Base-by-base conservation (phyloP, 2,329 filamentous ascomycete genomes). In the Passalora sequoiae region DNA sequence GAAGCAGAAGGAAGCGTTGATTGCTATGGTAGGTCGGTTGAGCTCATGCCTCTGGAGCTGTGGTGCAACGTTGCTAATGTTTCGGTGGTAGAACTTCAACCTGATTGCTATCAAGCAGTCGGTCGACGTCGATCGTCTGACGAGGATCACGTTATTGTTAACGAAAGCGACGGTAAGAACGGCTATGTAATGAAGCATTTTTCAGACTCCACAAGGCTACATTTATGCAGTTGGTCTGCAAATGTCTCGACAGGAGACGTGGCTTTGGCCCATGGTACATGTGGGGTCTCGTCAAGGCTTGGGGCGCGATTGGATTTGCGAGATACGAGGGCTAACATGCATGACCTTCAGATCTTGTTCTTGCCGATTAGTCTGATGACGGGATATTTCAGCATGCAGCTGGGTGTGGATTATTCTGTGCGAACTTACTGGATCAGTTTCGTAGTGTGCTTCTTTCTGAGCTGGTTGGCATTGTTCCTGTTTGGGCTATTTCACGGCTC, bases 71-170 rank as follows among this genome's bases (percentile, higher is more conserved):
- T n/a, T n/a, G n/a, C n/a, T n/a, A n/a, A n/a, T n/a, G n/a, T n/a
- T 36, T 9, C 28, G 17, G 20, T 38, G 37, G 48, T 37, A 85
- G 81, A 87, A 87, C 61, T 88, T 88, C 71, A 86, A 84, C 61
- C 73, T 89, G 51, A 86, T 84, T 45, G 79, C 83, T 13, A 79
- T 87, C 57, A 86, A 84, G 60, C 83, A 88, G 62, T 85, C 83
- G 0, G 76, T 80, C 51, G 78, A 80, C 3, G 84, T 86, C 8
- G 83, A 86, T 46, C 75, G 81, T 15, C 72, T 89, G 15, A 87
- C 83, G 0, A 72, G 83, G 44, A 81, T 83, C 50, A 85, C 84
- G 3, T 78, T 86, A 4, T 68, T 89, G 4, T 71, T 89, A 8
- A 83, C 83, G 35, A 88, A 89, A 60, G 77, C 84, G 4, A 85